A percentile compares a stretch with the other conserved stretches of the same genome.
Conservation (phyloP, 345 rosid genomes). For the Iberis pinnata region DNA sequence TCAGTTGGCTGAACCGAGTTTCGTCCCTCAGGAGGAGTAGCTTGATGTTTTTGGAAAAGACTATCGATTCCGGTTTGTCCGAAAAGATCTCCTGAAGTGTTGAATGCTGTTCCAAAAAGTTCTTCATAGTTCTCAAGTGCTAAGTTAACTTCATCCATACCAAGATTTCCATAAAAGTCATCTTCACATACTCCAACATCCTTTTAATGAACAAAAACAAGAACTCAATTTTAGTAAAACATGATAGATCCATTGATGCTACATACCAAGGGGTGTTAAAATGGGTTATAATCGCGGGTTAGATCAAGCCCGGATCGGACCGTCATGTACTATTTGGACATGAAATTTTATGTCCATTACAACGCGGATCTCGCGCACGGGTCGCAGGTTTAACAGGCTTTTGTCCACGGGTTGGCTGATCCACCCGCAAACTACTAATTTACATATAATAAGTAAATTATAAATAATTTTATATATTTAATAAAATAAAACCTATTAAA, state of each 20-base stretch:
- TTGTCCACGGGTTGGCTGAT: too few relatives aligned
- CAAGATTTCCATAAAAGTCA: conserved; percentile 55
- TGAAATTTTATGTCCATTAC: too few relatives aligned
- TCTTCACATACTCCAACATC: conserved; percentile 36
- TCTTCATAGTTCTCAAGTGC: conserved; percentile 89
- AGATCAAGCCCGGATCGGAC: too few relatives aligned
- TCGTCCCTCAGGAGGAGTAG: conserved; percentile 23
- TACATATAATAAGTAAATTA: too few relatives aligned
- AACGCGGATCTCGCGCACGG: too few relatives aligned
- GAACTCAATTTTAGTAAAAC: background rate
- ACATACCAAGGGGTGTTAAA: too few relatives aligned
- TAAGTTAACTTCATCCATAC: conserved; percentile 89
- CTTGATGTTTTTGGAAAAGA: conserved; percentile 58
- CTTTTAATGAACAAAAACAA: conserved; percentile 19
- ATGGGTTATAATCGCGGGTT: too few relatives aligned
- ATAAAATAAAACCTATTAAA: too few relatives aligned
- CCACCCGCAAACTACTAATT: too few relatives aligned
- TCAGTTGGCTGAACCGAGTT: background rate
- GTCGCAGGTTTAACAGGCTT: too few relatives aligned
- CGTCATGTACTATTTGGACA: too few relatives aligned
- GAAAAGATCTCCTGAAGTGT: conserved; percentile 66
- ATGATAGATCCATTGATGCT: background rate
- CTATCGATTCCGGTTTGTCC: conserved; percentile 83
- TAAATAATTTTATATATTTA: too few relatives aligned
- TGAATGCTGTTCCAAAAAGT: conserved; percentile 78